A percentile compares a stretch with the other conserved stretches of the same genome.
Conservation (phyloP, 2,329 filamentous ascomycete genomes). For the Claviceps monticola region DNA sequence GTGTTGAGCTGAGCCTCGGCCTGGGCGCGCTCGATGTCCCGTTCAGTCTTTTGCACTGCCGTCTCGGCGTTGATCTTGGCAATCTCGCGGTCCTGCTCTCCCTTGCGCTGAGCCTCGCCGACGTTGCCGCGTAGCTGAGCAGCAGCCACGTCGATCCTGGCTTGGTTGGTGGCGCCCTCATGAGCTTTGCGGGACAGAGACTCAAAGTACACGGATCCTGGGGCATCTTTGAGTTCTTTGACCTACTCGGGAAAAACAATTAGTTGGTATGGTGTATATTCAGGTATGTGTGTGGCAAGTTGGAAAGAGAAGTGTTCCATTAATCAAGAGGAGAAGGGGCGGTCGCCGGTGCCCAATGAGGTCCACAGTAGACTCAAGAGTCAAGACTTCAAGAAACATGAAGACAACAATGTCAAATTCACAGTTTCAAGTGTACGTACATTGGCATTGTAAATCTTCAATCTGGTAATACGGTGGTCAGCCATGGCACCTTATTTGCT, state of each 20-base stretch:
- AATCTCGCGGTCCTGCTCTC: constrained; percentile 71
- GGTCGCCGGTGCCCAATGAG: neutral
- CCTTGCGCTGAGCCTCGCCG: constrained; percentile 64
- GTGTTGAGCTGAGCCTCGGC: constrained; percentile 67
- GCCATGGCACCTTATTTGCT: neutral
- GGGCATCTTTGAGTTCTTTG: constrained; percentile 76
- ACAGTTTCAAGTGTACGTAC: neutral
- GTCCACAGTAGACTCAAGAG: neutral
- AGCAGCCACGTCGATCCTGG: constrained; percentile 51
- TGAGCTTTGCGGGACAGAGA: constrained; percentile 73
- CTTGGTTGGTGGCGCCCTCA: constrained; percentile 73
- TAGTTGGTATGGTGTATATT: neutral
- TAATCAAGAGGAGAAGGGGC: too few species aligned
- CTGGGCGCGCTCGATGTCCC: constrained; percentile 65
- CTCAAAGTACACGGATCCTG: constrained; percentile 69
- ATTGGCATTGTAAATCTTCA: constrained; percentile 59
- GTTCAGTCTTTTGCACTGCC: constrained; percentile 70
- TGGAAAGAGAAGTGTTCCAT: too few species aligned
- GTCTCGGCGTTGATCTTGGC: constrained; percentile 81
- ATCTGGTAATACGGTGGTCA: constrained; percentile 19
- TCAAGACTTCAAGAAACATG: constrained; percentile 17
- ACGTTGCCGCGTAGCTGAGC: constrained; percentile 55
- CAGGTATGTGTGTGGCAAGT: constrained; percentile 15
- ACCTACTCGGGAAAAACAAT: constrained; percentile 19
- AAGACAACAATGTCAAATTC: too few species aligned